Evolutionary conservation across 1,284 basidiomycete species (phyloP).

Genomic region (Anthracocystis panici-leucophaei): DNA sequence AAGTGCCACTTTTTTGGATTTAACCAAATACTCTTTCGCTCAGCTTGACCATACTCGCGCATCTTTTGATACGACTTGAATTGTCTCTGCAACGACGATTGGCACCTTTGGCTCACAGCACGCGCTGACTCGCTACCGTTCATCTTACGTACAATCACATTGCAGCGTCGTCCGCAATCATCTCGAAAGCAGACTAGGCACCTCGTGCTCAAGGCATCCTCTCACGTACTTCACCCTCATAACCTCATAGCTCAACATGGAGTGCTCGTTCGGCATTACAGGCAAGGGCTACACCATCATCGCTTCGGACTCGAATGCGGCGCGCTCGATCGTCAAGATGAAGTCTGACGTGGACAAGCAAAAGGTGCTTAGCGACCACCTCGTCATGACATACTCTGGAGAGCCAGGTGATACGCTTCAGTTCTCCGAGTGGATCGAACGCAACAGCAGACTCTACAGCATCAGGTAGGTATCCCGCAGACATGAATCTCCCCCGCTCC

Average conservation of each 20-base stretch:
- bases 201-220: neutral
- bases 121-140: neutral
- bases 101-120: neutral
- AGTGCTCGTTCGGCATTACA: conserved; percentile 73
- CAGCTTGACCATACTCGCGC: too few relatives aligned
- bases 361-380: conserved; percentile 87
- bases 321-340: conserved; percentile 95
- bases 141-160: neutral
- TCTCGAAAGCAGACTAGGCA: neutral
- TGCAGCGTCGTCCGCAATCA: neutral
- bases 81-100: neutral
- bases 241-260: conserved; percentile 52
- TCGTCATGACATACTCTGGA: conserved; percentile 94
- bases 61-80: neutral
- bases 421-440: conserved; percentile 95
- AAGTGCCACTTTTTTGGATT: conserved; percentile 36
- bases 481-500: neutral
- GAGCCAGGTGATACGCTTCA: conserved; percentile 95
- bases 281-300: conserved; percentile 68
- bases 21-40: conserved; percentile 11
- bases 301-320: conserved; percentile 89
- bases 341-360: conserved; percentile 98
- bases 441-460: conserved; percentile 94
- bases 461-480: conserved; percentile 78
- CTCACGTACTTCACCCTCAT: neutral